Evolutionary conservation across 2,329 filamentous ascomycete genomes (phyloP).

Genomic region (Fusarium sublunatum): DNA sequence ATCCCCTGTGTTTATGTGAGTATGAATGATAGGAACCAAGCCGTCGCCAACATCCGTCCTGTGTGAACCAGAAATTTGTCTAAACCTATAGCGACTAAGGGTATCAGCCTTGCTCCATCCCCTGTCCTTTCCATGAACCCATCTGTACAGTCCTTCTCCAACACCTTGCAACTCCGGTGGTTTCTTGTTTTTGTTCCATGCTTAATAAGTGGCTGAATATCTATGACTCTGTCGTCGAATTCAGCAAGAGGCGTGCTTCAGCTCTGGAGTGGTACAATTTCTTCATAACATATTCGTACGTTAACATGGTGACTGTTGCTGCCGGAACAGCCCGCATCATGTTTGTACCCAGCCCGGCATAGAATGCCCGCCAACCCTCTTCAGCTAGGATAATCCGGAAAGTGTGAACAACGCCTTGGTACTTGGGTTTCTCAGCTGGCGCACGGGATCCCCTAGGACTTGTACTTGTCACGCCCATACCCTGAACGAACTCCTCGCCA

Average conservation of each 20-base stretch:
- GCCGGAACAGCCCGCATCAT: constrained; percentile 96
- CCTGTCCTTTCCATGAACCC: constrained; percentile 23
- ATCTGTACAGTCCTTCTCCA: constrained; percentile 35
- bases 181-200: constrained; percentile 6
- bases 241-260: constrained; percentile 50
- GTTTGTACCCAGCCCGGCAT: constrained; percentile 96
- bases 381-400: constrained; percentile 86
- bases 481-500: constrained; percentile 63
- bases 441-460: constrained; percentile 45
- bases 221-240: constrained; percentile 30
- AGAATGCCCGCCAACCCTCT: constrained; percentile 96
- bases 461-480: constrained; percentile 57
- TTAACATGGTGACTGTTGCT: constrained; percentile 96
- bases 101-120: constrained; percentile 49
- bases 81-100: constrained; percentile 53
- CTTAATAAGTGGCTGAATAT: constrained; percentile 13
- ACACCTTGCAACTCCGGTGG: constrained; percentile 23
- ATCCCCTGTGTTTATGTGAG: constrained; percentile 30
- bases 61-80: constrained; percentile 45
- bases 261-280: constrained; percentile 59
- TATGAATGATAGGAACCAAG: constrained; percentile 32
- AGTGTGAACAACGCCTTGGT: constrained; percentile 83
- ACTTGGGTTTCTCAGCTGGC: constrained; percentile 61
- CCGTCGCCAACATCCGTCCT: constrained; percentile 25
- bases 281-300: constrained; percentile 83